Evolutionary conservation across 495 filamentous ascomycete genomes (phyloP).

Genomic region (Chaetomium cochliodes): DNA sequence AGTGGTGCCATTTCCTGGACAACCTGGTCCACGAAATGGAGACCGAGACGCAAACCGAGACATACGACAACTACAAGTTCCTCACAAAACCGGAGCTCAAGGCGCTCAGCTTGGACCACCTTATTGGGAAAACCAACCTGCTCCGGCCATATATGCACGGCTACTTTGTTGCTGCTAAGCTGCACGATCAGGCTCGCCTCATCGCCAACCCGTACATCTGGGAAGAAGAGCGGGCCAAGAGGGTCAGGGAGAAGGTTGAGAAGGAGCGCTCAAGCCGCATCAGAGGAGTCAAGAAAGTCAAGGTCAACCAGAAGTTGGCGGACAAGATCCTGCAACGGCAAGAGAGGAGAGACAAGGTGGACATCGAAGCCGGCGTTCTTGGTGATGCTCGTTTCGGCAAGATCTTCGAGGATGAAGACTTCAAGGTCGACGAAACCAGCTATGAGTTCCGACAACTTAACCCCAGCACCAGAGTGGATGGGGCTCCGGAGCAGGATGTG

Average conservation of each 20-base stretch:
- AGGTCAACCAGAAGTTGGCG: slow-evolving; percentile 81
- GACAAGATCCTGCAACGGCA: slow-evolving; percentile 78
- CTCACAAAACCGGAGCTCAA: slow-evolving; percentile 80
- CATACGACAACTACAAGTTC: slow-evolving; percentile 99
- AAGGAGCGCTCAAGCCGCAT: slow-evolving; percentile 92
- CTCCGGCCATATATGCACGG: slow-evolving; percentile 97
- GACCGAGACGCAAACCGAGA: slow-evolving; percentile 65
- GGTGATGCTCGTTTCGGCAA: slow-evolving; percentile 80
- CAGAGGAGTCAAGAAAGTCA: slow-evolving; percentile 85
- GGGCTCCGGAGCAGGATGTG: not conserved
- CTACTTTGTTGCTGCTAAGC: slow-evolving; percentile 87
- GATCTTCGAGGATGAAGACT: slow-evolving; percentile 90
- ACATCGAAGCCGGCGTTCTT: slow-evolving; percentile 61
- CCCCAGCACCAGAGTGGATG: slow-evolving; percentile 62
- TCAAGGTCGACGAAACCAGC: slow-evolving; percentile 86
- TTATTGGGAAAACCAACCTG: slow-evolving; percentile 81
- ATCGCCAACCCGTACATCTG: slow-evolving; percentile 90
- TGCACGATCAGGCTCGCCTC: slow-evolving; percentile 92
- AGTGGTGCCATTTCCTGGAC: slow-evolving; percentile 95
- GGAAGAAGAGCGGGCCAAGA: slow-evolving; percentile 84
- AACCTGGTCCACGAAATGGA: slow-evolving; percentile 99
- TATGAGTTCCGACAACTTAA: slow-evolving; percentile 84
- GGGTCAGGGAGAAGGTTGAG: slow-evolving; percentile 86
- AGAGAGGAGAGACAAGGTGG: slow-evolving; percentile 73
- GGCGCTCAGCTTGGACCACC: slow-evolving; percentile 75